These are phyloP conservation scores for Cladophialophora exuberans DNA, from an alignment of 2,329 filamentous ascomycete species.

Conservation along the genomic window DNA sequence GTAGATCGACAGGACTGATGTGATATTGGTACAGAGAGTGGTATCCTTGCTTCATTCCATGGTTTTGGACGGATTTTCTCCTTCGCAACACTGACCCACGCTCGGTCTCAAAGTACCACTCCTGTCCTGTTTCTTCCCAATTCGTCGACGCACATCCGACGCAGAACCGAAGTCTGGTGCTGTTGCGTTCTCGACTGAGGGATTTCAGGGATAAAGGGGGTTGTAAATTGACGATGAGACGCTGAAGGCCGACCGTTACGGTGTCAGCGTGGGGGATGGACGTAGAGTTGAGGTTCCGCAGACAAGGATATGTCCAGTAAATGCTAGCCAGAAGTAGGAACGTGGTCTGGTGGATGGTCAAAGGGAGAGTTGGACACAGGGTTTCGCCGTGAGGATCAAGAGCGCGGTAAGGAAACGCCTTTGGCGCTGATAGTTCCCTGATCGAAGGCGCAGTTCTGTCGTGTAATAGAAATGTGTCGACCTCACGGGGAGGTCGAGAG, in stretches of 20 bases:
- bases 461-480: slow-evolving; percentile 1
- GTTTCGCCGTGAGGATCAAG: background rate
- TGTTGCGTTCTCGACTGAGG: slow-evolving; percentile 1
- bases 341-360: background rate
- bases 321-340: background rate
- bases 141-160: background rate
- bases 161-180: background rate
- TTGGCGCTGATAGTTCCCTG: slow-evolving; percentile 9
- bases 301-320: slow-evolving; percentile 3
- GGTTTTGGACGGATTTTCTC: slow-evolving; percentile 4
- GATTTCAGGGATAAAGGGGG: background rate
- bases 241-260: background rate
- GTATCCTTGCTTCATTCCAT: background rate
- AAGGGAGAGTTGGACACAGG: background rate
- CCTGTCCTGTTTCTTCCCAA: background rate
- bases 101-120: background rate
- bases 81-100: background rate
- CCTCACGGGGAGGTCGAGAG: too few relatives aligned
- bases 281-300: background rate
- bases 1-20: background rate
- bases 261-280: slow-evolving; percentile 6
- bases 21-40: slow-evolving; percentile 10
- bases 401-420: background rate
- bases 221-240: background rate
- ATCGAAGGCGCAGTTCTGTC: background rate